Evolutionary conservation across 225 moss, liverwort and hornwort genomes (phyloP).

Genomic region (Pseudisothecium myosuroides): DNA sequence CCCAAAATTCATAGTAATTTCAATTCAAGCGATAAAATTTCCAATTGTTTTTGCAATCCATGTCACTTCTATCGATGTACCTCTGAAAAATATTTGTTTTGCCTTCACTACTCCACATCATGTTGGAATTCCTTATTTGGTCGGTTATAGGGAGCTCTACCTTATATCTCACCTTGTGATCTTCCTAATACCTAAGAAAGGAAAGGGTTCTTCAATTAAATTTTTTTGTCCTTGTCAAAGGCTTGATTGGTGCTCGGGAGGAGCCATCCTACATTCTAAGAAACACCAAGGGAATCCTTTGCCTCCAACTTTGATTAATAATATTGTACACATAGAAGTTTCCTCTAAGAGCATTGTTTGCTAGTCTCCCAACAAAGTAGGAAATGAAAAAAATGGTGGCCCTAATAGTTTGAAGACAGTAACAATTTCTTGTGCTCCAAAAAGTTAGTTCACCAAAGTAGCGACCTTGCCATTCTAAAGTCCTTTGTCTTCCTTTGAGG

Average conservation of each 20-base stretch:
- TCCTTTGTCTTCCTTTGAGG: background rate
- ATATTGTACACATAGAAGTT: background rate
- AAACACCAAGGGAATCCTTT: background rate
- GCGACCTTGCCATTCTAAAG: background rate
- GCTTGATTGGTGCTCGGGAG: accelerated
- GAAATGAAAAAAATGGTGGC: background rate
- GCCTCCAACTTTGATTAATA: background rate
- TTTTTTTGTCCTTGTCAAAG: background rate
- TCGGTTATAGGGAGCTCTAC: too few relatives aligned
- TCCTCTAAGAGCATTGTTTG: background rate
- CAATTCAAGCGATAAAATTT: too few relatives aligned
- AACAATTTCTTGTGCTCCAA: background rate
- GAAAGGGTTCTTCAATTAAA: background rate
- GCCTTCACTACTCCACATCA: too few relatives aligned
- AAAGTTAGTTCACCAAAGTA: background rate
- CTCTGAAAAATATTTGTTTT: too few relatives aligned
- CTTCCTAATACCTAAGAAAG: background rate
- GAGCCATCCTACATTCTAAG: background rate
- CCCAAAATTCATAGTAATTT: too few relatives aligned
- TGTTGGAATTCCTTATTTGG: too few relatives aligned
- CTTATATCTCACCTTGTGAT: background rate
- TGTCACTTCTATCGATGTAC: too few relatives aligned
- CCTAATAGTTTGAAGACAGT: background rate
- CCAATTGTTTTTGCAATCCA: too few relatives aligned
- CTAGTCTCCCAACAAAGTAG: accelerated